Evolutionary conservation across 2,329 filamentous ascomycete species (phyloP), one percentile per base, ranked within the genome.

Genomic region (Cladophialophora bantiana): DNA sequence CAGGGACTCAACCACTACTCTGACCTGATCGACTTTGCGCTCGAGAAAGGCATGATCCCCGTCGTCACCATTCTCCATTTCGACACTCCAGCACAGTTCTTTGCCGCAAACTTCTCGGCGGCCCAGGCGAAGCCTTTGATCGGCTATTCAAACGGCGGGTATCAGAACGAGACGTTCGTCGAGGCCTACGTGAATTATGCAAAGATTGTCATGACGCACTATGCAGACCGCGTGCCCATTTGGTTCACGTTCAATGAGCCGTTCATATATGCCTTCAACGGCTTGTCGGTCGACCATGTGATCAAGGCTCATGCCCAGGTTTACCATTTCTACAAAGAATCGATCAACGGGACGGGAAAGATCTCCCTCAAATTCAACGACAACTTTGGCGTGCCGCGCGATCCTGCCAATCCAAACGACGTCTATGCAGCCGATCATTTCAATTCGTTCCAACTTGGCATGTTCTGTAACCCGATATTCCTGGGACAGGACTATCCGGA

Each of bases 1-100:
- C 72, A 79, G 38, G 83, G 77, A 0, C 73, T 85, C 15, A 74
- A 77, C 2, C 83, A 85, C 65, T 85, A 85, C 66, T 77, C 83
- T 38, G 81, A 83, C 63, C 67, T 84, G 10, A 83, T 85, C 54
- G 74, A 82, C 35, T 78, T 77, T 12, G 76, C 78, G 20, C 71
- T 83, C 0, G 74, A 80, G 42, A 76, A 79, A 5, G 80, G 80
- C 3, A 79, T 84, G 64, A 74, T 75, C 52, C 82, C 83, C 0
- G 74, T 78, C 1, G 78, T 83, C 2, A 84, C 82, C 0, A 75
- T 84, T 45, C 45, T 68, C 9, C 68, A 71, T 31, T 70, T 68
- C 53, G 70, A 71, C 36, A 66, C 64, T 18, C 70, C 70, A 5
- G n/a, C 70, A 12, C 67, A 71, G 42, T 69, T 69, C 65, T 71